Evolutionary conservation across 2,329 filamentous ascomycete genomes (phyloP).

Genomic region (Cytospora schulzeri): DNA sequence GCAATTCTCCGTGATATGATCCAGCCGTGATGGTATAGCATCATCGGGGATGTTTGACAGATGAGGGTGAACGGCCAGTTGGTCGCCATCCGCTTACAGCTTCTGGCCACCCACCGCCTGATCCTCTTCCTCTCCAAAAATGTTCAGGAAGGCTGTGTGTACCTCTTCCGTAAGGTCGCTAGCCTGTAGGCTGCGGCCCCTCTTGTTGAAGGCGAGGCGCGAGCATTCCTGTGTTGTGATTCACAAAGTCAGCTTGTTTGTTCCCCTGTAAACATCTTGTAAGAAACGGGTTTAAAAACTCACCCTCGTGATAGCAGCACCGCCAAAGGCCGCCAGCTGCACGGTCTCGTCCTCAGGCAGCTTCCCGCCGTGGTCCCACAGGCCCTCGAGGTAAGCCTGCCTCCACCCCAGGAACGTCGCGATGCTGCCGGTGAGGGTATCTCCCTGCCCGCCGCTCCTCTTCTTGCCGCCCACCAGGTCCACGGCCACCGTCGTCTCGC

Average conservation of each 20-base stretch:
- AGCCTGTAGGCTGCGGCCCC: conserved; percentile 86
- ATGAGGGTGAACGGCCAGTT: neutral
- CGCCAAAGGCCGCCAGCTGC: conserved; percentile 80
- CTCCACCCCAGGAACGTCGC: conserved; percentile 90
- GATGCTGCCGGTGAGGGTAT: conserved; percentile 87
- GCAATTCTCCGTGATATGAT: neutral
- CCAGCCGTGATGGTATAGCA: neutral
- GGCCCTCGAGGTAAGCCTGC: conserved; percentile 77
- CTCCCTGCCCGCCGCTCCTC: conserved; percentile 90
- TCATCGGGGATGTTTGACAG: neutral
- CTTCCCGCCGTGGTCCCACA: conserved; percentile 67
- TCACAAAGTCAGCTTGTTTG: conserved; percentile 18
- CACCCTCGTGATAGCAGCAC: conserved; percentile 82
- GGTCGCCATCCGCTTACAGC: conserved; percentile 34
- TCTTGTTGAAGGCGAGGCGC: conserved; percentile 80
- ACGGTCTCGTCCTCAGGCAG: conserved; percentile 56
- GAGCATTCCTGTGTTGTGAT: conserved; percentile 70
- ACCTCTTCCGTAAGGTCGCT: conserved; percentile 92
- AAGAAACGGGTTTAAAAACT: too few relatives aligned
- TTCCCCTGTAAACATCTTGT: neutral
- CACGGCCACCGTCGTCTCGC: conserved; percentile 71
- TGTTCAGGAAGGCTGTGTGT: conserved; percentile 73
- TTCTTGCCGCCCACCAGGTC: conserved; percentile 83
- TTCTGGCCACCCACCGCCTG: conserved; percentile 41
- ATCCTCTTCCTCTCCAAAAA: conserved; percentile 77